Evolutionary conservation across 352 stramenopile genomes (phyloP), one percentile per base, ranked within the genome.

Genomic region (Aphanomyces euteiches): DNA sequence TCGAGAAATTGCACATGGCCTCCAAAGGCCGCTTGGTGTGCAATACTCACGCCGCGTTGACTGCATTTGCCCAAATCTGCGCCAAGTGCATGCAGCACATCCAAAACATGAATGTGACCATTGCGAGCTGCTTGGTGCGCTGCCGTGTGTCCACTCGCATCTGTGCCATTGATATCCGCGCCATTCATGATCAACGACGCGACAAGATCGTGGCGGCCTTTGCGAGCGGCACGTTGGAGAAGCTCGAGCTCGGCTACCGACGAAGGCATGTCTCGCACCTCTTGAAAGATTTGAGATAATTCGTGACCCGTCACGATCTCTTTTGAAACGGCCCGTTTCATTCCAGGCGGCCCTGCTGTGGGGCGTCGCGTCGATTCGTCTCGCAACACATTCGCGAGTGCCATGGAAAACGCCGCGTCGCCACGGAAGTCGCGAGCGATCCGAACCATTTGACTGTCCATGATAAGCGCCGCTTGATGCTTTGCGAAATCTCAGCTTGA

Each of bases 161-260:
- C 61, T 12, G 48, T 56, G 13, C 12, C 61, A 19, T 69, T 69
- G 47, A 69, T 69, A 38, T 54, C 61, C 28, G 61, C 61, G 15
- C 61, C 61, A 19, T 69, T 69, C 61, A 69, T 69, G 36, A 69
- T 69, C 28, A 69, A 60, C n/a, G 36, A 54, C 19, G 61, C 61
- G 34, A 69, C 61, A 17, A 69, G 41, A 36, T 69, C 61, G 48
- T 69, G 61, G 28, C 61, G 61, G 19, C 61, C 61, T 36, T 69
- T 69, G 7, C 61, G 61, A 6, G 61, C 61, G 7, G 61, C 61
- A 6, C 61, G 61, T 38, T 69, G 61, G 17, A 69, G 61, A 36
- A 69, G 21, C 0, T 56, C 41, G n/a, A 69, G 43, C 5, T 69
- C 61, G 17, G 56, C 61, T n/a, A 69, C 58, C 6, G 61, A 69